Percentiles rank a stretch among this genome's conserved stretches.
Evolutionary conservation across 257 asterid genomes (phyloP).

Genomic region (Vinca minor): DNA sequence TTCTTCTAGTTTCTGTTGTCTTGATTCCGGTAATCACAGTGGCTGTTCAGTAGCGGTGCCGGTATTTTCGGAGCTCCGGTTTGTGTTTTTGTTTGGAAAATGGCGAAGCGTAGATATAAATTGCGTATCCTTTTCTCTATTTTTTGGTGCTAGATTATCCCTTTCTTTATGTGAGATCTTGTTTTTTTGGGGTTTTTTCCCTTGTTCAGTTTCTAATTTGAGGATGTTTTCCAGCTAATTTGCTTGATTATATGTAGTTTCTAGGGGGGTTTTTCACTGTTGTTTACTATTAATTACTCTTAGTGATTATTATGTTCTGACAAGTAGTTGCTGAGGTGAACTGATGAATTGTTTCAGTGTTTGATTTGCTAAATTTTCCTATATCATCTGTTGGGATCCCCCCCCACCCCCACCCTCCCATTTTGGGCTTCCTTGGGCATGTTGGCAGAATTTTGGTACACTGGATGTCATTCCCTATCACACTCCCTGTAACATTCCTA

Average conservation of each 20-base stretch:
- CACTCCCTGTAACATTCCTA: too few species aligned
- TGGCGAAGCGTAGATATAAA: constrained; percentile 93
- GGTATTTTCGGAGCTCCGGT: constrained; percentile 7
- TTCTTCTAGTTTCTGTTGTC: not conserved
- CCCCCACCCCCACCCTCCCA: too few species aligned
- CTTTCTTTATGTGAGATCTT: too few species aligned
- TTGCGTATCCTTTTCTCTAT: constrained; percentile 93
- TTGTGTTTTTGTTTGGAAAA: constrained; percentile 17
- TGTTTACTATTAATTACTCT: not conserved
- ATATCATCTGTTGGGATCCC: not conserved
- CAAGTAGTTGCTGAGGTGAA: constrained; percentile 1
- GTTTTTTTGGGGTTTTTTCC: constrained; percentile 2
- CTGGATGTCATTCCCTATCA: too few species aligned
- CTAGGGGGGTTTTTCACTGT: too few species aligned
- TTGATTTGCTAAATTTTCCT: not conserved
- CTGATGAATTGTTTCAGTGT: not conserved
- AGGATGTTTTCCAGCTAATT: not conserved
- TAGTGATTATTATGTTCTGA: not conserved
- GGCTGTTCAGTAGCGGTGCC: constrained; percentile 23
- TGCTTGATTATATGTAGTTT: constrained; percentile 4
- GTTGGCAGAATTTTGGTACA: too few species aligned
- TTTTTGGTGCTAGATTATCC: too few species aligned
- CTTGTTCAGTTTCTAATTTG: not conserved
- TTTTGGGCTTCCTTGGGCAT: too few species aligned
- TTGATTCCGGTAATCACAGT: not conserved